phyloP scores from a whole-genome alignment of 345 rosid species.

The Bruguiera sexangula region DNA sequence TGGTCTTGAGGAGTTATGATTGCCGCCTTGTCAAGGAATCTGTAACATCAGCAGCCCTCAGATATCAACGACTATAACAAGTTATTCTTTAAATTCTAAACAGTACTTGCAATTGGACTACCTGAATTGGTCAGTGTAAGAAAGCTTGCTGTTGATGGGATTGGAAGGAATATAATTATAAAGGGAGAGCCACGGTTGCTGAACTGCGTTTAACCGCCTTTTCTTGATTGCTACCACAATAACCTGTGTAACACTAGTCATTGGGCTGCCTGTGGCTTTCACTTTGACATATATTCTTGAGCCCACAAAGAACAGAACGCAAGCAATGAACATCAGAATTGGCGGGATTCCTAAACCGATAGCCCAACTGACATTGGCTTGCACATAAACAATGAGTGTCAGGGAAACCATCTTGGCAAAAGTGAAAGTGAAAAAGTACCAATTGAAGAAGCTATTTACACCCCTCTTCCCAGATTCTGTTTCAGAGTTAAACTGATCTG shows the following conservation, averaged over 20 bases:
- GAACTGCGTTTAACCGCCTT: constrained; percentile 18
- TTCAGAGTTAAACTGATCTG: constrained; percentile 71
- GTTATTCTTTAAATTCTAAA: background rate
- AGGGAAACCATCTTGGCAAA: constrained; percentile 68
- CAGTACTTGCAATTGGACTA: constrained; percentile 8
- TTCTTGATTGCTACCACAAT: constrained; percentile 31
- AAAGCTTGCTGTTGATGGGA: constrained; percentile 42
- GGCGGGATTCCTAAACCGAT: constrained; percentile 72
- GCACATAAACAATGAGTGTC: constrained; percentile 66
- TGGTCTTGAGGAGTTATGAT: constrained; percentile 30
- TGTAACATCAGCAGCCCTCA: constrained; percentile 1
- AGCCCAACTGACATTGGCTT: constrained; percentile 75
- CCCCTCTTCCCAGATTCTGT: constrained; percentile 71
- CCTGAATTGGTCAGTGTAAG: constrained; percentile 51
- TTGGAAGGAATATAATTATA: constrained; percentile 29
- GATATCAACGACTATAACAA: background rate
- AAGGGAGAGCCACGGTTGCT: constrained; percentile 38
- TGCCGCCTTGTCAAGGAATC: constrained; percentile 49
- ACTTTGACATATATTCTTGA: constrained; percentile 68
- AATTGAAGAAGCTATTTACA: constrained; percentile 74
- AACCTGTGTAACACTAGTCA: constrained; percentile 50
- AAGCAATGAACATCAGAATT: constrained; percentile 56
- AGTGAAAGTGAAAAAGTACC: constrained; percentile 82
- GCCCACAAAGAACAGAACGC: constrained; percentile 52
- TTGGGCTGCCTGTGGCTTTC: constrained; percentile 69